These are phyloP conservation scores for Fomitopsis betulina DNA, from an alignment of 1,284 basidiomycete species.

Conservation along the genomic window DNA sequence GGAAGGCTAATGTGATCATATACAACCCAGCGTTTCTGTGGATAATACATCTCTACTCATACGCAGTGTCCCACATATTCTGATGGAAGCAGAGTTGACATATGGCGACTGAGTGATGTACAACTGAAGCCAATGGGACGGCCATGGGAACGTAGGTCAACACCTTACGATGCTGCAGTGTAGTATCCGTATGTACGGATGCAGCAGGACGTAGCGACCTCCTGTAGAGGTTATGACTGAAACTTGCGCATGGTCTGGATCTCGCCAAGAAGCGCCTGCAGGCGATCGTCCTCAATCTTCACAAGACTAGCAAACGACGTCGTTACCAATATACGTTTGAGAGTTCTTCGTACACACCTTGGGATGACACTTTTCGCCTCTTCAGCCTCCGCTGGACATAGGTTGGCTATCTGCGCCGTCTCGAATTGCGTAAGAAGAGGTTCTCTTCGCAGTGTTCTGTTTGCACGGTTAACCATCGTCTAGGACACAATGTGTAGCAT, in stretches of 20 bases:
- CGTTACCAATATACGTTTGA: background rate
- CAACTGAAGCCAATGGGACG: no score
- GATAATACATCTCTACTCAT: background rate
- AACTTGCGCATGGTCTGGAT: conserved; percentile 88
- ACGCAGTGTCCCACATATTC: background rate
- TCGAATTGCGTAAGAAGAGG: conserved; percentile 84
- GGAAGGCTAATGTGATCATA: conserved; percentile 50
- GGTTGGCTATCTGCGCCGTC: conserved; percentile 87
- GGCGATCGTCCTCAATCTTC: conserved; percentile 81
- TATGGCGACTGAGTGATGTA: no score
- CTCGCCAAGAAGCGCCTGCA: conserved; percentile 80
- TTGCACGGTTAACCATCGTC: background rate
- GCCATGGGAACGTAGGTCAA: no score
- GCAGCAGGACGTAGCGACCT: no score
- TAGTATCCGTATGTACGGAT: no score
- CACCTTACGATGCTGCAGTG: no score
- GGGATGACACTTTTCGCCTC: conserved; percentile 91
- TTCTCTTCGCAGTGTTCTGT: conserved; percentile 69
- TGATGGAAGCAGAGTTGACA: no score
- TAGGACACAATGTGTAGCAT: conserved; percentile 2
- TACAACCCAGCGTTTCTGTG: background rate
- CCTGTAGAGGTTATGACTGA: conserved; percentile 48
- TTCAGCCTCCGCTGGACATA: conserved; percentile 84
- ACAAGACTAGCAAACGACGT: conserved; percentile 51
- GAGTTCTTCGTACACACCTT: conserved; percentile 42